A percentile compares a stretch with the other conserved stretches of the same genome.
These are phyloP conservation scores for Neurospora terricola DNA, from an alignment of 495 filamentous ascomycete genomes.

Conservation along the genomic window DNA sequence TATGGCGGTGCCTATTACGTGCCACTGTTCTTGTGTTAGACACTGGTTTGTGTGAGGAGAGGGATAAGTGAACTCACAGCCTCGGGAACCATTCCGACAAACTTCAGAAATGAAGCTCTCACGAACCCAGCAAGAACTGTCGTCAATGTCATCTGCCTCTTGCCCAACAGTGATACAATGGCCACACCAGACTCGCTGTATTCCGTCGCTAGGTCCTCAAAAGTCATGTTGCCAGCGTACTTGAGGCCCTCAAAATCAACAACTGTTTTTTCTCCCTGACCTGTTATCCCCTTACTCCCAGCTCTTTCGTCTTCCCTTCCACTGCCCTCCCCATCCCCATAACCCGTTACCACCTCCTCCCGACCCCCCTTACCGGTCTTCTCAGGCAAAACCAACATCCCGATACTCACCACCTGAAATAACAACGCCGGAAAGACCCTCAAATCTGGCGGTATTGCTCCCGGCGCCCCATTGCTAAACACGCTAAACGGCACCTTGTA, in stretches of 20 bases:
- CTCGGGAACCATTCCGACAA: conserved; percentile 40
- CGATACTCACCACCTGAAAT: conserved; percentile 45
- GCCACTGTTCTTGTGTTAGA: conserved; percentile 37
- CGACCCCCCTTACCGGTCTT: conserved; percentile 25
- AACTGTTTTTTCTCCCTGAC: neutral
- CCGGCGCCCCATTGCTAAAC: conserved; percentile 31
- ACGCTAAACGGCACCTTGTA: conserved; percentile 34
- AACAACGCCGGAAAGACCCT: conserved; percentile 46
- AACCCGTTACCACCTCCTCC: neutral
- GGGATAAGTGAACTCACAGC: conserved; percentile 18
- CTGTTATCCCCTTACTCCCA: neutral
- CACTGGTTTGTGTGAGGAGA: neutral
- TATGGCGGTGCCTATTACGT: conserved; percentile 46
- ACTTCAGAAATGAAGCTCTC: conserved; percentile 38
- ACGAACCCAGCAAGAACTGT: conserved; percentile 49
- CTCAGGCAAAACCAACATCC: conserved; percentile 42
- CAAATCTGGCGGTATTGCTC: conserved; percentile 32
- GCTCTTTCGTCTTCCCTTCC: neutral
- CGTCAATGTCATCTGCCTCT: conserved; percentile 42
- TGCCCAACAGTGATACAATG: conserved; percentile 44
- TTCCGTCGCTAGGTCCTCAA: conserved; percentile 46
- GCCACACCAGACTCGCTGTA: conserved; percentile 48
- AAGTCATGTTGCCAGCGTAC: conserved; percentile 48
- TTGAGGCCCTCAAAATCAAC: conserved; percentile 38
- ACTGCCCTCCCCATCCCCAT: neutral